Evolutionary conservation across 768 basidiomycete genomes (phyloP), one percentile per base, ranked within the genome.

Genomic region (Tremella mesenterica): DNA sequence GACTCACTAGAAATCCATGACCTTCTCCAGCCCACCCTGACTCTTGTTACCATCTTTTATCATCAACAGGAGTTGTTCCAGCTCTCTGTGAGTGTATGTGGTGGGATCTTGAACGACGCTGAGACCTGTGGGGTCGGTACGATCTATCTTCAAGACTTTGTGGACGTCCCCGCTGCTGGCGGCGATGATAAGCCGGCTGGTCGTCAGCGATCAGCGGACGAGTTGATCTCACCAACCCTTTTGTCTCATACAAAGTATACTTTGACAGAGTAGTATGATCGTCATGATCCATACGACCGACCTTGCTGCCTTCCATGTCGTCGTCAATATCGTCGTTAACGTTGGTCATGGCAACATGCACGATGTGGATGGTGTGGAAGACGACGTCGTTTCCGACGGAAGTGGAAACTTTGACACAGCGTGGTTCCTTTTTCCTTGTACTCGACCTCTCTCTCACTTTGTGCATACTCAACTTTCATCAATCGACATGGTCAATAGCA

Each of bases 41-140:
- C 79, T 79, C 73, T 83, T 85, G 73, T 95, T 99, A 21, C 92
- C 93, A 63, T 95, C 90, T 56, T 92, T 89, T 8, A 97, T 78
- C 88, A 93, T 95, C 75, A 86, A 87, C 59, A 96, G 77, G 77
- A 97, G 82, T 29, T 83, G 82, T 47, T 81, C 86, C 83, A 95
- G 87, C 74, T 97, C 85, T 69, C 83, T 85, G 23, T 85, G 84
- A 46, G 81, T 86, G 73, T 99, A 99, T 21, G 88, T 81, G 0
- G 83, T 83, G 34, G 87, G 83, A 70, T 96, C 95, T 62, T 96
- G 90, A 23, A 89, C 78, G 2, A 95, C 81, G 23, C 75, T 75
- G 10, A 95, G 77, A 56, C 85, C 83, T 27, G 82, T 81, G 52
- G 83, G 84, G 0, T 81, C 79, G 1, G 86, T 90, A 34, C 93